These are phyloP conservation scores for Candida gigantensis DNA, from an alignment of 1,139 yeast species.

Conservation along the genomic window DNA sequence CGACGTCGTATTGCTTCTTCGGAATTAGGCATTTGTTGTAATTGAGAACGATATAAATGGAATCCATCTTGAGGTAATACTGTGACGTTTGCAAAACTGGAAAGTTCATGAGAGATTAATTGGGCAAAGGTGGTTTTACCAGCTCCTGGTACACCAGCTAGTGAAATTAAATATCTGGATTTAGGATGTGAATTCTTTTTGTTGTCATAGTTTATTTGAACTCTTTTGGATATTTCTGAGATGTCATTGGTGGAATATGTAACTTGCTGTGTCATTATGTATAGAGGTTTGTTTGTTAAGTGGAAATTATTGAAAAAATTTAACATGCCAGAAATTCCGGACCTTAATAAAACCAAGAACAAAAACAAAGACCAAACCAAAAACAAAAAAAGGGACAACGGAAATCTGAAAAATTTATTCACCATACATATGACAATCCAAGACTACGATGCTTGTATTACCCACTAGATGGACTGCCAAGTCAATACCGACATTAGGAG, in stretches of 20 bases:
- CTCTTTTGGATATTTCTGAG: slow-evolving; percentile 14
- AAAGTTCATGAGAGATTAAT: slow-evolving; percentile 20
- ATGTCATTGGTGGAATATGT: slow-evolving; percentile 10
- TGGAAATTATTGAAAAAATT: too few relatives aligned
- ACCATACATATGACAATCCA: slow-evolving; percentile 4
- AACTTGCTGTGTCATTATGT: slow-evolving; percentile 4
- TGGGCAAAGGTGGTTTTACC: slow-evolving; percentile 74
- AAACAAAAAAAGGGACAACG: not conserved
- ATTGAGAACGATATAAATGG: slow-evolving; percentile 62
- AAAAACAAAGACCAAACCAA: not conserved
- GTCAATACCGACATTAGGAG: slow-evolving; percentile 4
- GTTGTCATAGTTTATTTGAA: slow-evolving; percentile 4
- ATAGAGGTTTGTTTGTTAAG: not conserved
- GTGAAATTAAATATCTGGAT: slow-evolving; percentile 49
- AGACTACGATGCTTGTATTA: too few relatives aligned
- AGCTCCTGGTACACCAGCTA: slow-evolving; percentile 82
- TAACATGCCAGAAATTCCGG: too few relatives aligned
- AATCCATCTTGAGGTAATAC: slow-evolving; percentile 74
- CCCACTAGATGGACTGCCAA: slow-evolving; percentile 13
- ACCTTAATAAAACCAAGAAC: too few relatives aligned
- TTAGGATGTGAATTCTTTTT: slow-evolving; percentile 4
- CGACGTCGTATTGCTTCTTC: slow-evolving; percentile 61
- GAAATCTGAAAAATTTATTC: not conserved
- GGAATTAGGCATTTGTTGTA: slow-evolving; percentile 55
- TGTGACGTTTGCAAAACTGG: slow-evolving; percentile 19